Percentiles rank a stretch among this genome's conserved stretches.
Conservation (phyloP, 805 yeast species). For the Yarrowia divulgata region DNA sequence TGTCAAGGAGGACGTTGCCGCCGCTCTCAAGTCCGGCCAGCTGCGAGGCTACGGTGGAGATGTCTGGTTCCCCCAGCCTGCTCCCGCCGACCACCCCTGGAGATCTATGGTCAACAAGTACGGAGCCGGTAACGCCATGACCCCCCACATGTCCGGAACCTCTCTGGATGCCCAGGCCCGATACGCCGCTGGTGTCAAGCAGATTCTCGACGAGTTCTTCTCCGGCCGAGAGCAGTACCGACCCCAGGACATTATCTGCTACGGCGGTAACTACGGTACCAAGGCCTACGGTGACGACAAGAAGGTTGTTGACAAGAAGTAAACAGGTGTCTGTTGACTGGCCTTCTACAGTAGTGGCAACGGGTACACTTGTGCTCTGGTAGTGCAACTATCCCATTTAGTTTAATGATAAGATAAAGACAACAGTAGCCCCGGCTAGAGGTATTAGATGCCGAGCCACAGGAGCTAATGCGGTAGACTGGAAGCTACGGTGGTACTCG, state of each 20-base stretch:
- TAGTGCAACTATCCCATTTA: neutral
- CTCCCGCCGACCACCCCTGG: slow-evolving; percentile 81
- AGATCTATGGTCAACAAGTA: slow-evolving; percentile 67
- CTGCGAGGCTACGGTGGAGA: slow-evolving; percentile 63
- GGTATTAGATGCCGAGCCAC: neutral
- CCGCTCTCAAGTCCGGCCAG: slow-evolving; percentile 58
- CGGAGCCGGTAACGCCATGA: slow-evolving; percentile 84
- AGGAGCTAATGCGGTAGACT: too few species aligned
- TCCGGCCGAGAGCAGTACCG: slow-evolving; percentile 68
- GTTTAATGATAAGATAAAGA: slow-evolving; percentile 7
- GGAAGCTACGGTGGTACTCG: too few species aligned
- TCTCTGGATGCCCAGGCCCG: slow-evolving; percentile 80
- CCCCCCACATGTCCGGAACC: slow-evolving; percentile 82
- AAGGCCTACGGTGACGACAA: slow-evolving; percentile 69
- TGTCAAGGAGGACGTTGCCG: slow-evolving; percentile 60
- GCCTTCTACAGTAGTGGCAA: too few species aligned
- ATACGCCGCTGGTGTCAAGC: slow-evolving; percentile 72
- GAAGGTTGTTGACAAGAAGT: slow-evolving; percentile 42
- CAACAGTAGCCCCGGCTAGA: neutral
- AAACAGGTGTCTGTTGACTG: neutral
- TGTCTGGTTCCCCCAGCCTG: slow-evolving; percentile 51
- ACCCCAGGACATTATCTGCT: slow-evolving; percentile 77
- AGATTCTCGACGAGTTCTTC: slow-evolving; percentile 69
- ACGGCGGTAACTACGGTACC: slow-evolving; percentile 75
- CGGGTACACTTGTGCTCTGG: too few species aligned